Evolutionary conservation across 495 filamentous ascomycete genomes (phyloP), one percentile per base, ranked within the genome.

Genomic region (Cercophora sp.): DNA sequence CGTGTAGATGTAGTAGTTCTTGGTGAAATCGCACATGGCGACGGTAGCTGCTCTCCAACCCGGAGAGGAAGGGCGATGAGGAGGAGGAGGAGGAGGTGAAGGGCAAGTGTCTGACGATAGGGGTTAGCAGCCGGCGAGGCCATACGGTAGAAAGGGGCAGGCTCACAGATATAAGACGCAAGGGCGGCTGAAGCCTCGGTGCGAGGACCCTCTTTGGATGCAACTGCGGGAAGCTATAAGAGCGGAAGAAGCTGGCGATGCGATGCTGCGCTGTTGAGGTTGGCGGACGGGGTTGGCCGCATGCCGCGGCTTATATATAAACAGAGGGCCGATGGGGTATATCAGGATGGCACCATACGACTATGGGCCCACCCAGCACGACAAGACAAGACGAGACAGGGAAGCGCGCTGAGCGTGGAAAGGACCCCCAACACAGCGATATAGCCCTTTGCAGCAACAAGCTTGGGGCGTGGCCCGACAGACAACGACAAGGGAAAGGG

Each of bases 1-100:
- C 48, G 82, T 84, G 71, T 87, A 87, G 72, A 90, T 83, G 68
- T 87, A 87, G 63, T 82, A 88, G 67, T 86, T 87, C 59, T 84
- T 85, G 67, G 80, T 85, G 64, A 83, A 85, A 70, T 87, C 80
- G 76, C 86, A 90, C 86, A 90, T 90, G 53, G 63, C 78, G 69
- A 29, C 37, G 51, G 29, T 20, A 27, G 11, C 13, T 25, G 29
- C n/a, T 22, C 18, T 5, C 11, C 35, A 4, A 6, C 15, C 8
- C 31, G 13, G n/a, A 32, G 13, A 15, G 29, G 25, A 10, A 8
- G n/a, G n/a, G n/a, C n/a, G n/a, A n/a, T n/a, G n/a, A n/a, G n/a
- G n/a, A n/a, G n/a, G n/a, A n/a, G n/a, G n/a, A n/a, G n/a, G n/a
- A 15, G n/a, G 4, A 29, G 41, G 13, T n/a, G 22, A 41, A 31